Base-by-base conservation (phyloP, 176 grass and related monocot species). In the Saccharum spontaneum region DNA sequence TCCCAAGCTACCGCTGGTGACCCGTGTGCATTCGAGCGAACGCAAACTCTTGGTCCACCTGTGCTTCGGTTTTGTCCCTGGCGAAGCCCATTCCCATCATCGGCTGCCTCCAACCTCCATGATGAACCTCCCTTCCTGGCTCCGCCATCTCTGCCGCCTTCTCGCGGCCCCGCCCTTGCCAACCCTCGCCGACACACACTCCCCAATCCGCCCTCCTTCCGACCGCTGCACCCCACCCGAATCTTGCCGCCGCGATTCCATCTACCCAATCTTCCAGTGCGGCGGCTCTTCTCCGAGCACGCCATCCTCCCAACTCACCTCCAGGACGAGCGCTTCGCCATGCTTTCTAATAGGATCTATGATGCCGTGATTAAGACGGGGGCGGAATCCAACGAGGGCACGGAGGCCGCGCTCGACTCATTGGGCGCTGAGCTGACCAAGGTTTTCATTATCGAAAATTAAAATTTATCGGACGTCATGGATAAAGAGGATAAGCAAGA, bases 361-460 rank as follows among this genome's bases (percentile, higher is more conserved):
- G 79, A 86, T 23, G 67, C 60, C 60, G 48, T 86, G 74, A 60
- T 77, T 7, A 71, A 40, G 26, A 86, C 84, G 6, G 84, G 28
- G 73, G 45, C 68, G 45, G 88, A 63, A 18, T 67, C 88, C 36
- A 78, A 73, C 84, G 84, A 86, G 37, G 83, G 67, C 82, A 86
- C 79, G 17, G 78, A 67, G 67, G 55, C 82, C 30, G 75, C 81
- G 13, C 86, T 85, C 49, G 79, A 89, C 33, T 28, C 73, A 48
- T 22, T 98, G 74, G 81, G 61, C 26, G 76, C 90, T 28, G 65
- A 79, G 67, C 78, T 94, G 55, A 94, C 86, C n/a, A n/a, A n/a
- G n/a, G n/a, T n/a, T n/a, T n/a, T n/a, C n/a, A n/a, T n/a, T n/a
- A n/a, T n/a, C n/a, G n/a, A n/a, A n/a, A n/a, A n/a, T n/a, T n/a